Percentiles rank a stretch among this genome's conserved stretches.
Conservation (phyloP, 352 stramenopile genomes). For the Phytophthora palmivora region DNA sequence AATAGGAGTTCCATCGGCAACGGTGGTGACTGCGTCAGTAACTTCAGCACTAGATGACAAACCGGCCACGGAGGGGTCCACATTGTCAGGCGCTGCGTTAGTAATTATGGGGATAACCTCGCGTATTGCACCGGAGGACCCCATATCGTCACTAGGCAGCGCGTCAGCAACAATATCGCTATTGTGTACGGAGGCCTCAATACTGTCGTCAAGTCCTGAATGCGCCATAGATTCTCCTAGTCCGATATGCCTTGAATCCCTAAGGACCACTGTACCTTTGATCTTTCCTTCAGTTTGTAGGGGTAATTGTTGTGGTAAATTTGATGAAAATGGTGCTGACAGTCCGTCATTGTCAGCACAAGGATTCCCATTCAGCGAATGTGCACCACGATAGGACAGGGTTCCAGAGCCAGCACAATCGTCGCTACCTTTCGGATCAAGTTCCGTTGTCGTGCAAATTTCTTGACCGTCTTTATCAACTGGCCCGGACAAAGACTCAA, state of each 20-base stretch:
- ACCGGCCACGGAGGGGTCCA: not conserved
- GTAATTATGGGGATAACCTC: not conserved
- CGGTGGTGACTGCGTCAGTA: not conserved
- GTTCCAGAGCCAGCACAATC: not conserved
- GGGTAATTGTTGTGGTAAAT: slow-evolving; percentile 1
- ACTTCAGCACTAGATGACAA: not conserved
- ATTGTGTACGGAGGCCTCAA: not conserved
- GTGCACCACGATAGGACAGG: too few relatives aligned
- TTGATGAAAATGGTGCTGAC: slow-evolving; percentile 12
- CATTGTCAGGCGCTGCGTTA: not conserved
- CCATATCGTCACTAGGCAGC: not conserved
- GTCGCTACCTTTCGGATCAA: not conserved
- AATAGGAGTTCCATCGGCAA: not conserved
- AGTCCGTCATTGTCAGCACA: too few relatives aligned
- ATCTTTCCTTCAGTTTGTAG: slow-evolving; percentile 3
- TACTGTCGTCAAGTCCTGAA: not conserved
- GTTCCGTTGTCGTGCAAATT: not conserved
- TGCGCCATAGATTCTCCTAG: not conserved
- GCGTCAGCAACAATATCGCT: slow-evolving; percentile 1
- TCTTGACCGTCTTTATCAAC: slow-evolving; percentile 1
- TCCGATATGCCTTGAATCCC: not conserved
- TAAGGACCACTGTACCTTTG: not conserved
- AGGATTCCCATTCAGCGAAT: too few relatives aligned
- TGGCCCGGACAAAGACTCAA: not conserved
- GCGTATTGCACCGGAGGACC: not conserved